phyloP scores from a whole-genome alignment of 257 asterid genomes.

The Solanum paucissectum region DNA sequence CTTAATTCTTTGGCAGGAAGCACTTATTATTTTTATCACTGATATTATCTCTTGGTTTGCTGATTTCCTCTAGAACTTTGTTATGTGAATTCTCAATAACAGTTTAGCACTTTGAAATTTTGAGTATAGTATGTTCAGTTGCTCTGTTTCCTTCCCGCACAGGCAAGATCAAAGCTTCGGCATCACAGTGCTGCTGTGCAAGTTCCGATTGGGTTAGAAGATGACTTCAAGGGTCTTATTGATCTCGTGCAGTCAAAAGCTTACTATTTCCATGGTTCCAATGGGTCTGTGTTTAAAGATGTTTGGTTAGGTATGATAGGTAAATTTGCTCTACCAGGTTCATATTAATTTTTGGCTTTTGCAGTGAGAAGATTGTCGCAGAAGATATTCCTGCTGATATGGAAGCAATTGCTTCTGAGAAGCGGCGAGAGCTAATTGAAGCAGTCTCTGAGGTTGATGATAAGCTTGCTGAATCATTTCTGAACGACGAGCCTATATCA shows the following conservation, averaged over 20 bases:
- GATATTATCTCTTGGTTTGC: background rate
- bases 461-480: constrained; percentile 78
- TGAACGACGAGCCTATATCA: constrained; percentile 87
- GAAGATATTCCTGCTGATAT: constrained; percentile 79
- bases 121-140: background rate
- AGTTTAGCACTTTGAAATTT: background rate
- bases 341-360: constrained; percentile 2
- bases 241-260: constrained; percentile 85
- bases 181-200: constrained; percentile 98
- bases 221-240: constrained; percentile 84
- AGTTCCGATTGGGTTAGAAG: constrained; percentile 93
- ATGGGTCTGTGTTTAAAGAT: constrained; percentile 54
- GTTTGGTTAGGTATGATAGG: background rate
- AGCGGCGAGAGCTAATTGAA: constrained; percentile 89
- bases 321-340: background rate
- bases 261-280: constrained; percentile 73
- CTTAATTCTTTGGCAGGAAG: background rate
- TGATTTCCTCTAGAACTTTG: background rate
- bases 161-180: constrained; percentile 95
- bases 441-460: constrained; percentile 95
- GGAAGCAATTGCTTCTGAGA: constrained; percentile 56
- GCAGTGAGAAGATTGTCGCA: constrained; percentile 61
- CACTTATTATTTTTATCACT: background rate
- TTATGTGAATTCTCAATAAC: background rate
- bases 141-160: constrained; percentile 6